Evolutionary conservation across 495 filamentous ascomycete species (phyloP).

Genomic region (Tetracladium marchalianum): DNA sequence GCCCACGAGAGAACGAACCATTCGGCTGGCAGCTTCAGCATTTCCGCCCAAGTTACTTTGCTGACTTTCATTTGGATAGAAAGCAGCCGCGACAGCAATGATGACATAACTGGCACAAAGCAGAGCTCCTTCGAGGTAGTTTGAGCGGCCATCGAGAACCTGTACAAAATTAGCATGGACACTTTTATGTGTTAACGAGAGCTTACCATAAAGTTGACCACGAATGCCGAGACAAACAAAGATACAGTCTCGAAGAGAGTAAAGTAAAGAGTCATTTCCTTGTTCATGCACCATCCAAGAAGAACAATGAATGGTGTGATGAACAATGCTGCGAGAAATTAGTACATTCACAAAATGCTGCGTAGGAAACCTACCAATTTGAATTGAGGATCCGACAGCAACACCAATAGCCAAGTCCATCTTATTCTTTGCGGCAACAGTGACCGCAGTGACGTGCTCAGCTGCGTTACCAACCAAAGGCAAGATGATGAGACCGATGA

Average conservation of each 20-base stretch:
- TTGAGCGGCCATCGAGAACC: slow-evolving; percentile 76
- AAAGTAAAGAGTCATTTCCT: slow-evolving; percentile 83
- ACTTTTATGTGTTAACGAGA: too few relatives aligned
- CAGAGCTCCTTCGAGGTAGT: slow-evolving; percentile 80
- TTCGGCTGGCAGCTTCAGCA: slow-evolving; percentile 10
- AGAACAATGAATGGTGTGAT: slow-evolving; percentile 82
- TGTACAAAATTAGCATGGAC: too few relatives aligned
- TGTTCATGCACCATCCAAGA: slow-evolving; percentile 76
- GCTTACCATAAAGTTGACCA: slow-evolving; percentile 64
- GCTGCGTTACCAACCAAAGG: slow-evolving; percentile 90
- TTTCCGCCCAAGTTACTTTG: slow-evolving; percentile 30
- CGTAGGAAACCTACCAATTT: slow-evolving; percentile 39
- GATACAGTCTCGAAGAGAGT: slow-evolving; percentile 85
- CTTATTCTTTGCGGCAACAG: slow-evolving; percentile 86
- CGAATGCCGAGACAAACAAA: slow-evolving; percentile 78
- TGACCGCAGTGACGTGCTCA: slow-evolving; percentile 85
- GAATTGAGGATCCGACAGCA: slow-evolving; percentile 79
- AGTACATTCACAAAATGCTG: neutral
- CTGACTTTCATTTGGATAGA: slow-evolving; percentile 44
- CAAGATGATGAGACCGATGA: slow-evolving; percentile 81
- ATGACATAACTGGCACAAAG: slow-evolving; percentile 78
- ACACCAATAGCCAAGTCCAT: slow-evolving; percentile 93
- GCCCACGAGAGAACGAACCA: slow-evolving; percentile 1
- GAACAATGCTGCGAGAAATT: slow-evolving; percentile 57
- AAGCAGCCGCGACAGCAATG: slow-evolving; percentile 58